phyloP scores from a whole-genome alignment of 192 early-diverging fungal genomes.

The Backusella luteola region DNA sequence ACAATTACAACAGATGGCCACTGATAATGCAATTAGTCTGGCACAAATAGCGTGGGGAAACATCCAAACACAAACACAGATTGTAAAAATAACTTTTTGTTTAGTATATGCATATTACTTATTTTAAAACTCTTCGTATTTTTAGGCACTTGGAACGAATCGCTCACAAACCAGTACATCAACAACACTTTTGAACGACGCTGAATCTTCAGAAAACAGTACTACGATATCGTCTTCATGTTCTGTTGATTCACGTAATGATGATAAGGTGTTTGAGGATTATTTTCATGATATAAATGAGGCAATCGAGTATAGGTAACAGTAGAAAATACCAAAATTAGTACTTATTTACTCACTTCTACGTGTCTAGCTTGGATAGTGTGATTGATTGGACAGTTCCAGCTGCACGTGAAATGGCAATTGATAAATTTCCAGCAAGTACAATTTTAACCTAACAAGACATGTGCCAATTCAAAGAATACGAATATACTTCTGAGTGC shows the following conservation, averaged over 20 bases:
- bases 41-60: slow-evolving; percentile 13
- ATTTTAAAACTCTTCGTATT: slow-evolving; percentile 22
- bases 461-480: slow-evolving; percentile 22
- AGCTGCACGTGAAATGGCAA: slow-evolving; percentile 19
- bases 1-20: slow-evolving; percentile 20
- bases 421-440: slow-evolving; percentile 22
- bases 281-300: slow-evolving; percentile 15
- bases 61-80: slow-evolving; percentile 24
- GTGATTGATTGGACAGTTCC: slow-evolving; percentile 19
- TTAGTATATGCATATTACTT: slow-evolving; percentile 20
- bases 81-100: slow-evolving; percentile 17
- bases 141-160: slow-evolving; percentile 20
- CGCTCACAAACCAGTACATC: slow-evolving; percentile 15
- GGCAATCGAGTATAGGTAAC: slow-evolving; percentile 18
- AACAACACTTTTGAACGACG: slow-evolving; percentile 12
- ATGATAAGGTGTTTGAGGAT: slow-evolving; percentile 2
- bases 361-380: slow-evolving; percentile 14
- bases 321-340: slow-evolving; percentile 17
- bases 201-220: slow-evolving; percentile 15
- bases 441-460: slow-evolving; percentile 14
- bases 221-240: slow-evolving; percentile 9
- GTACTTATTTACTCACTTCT: slow-evolving; percentile 18
- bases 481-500: slow-evolving; percentile 10
- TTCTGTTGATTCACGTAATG: slow-evolving; percentile 1
- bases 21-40: slow-evolving; percentile 13